Evolutionary conservation across 306 rosid genomes (phyloP).

Genomic region (Acacia confusa): DNA sequence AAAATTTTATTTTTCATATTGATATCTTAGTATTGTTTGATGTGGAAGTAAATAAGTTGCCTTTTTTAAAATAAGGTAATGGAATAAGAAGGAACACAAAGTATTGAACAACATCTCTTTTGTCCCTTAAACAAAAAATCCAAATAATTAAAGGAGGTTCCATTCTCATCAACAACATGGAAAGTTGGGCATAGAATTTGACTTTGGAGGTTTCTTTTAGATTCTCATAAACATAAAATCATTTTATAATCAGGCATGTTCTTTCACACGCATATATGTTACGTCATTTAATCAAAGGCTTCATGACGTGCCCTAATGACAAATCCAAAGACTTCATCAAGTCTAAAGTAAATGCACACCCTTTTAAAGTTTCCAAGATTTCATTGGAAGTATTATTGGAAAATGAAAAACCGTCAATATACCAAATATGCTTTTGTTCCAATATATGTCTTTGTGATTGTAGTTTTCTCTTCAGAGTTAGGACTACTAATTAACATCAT

Average conservation of each 20-base stretch:
- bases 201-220: background rate
- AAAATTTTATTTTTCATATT: no score
- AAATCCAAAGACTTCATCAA: background rate
- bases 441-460: no score
- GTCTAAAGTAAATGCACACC: no score
- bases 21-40: no score
- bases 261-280: background rate
- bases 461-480: no score
- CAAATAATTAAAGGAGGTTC: background rate
- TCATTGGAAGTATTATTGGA: no score
- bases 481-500: no score
- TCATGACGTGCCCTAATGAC: background rate
- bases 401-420: no score
- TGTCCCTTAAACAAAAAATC: background rate
- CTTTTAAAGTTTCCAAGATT: background rate
- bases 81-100: no score
- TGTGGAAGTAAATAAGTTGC: no score
- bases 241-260: background rate
- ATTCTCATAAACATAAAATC: background rate
- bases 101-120: background rate
- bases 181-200: background rate
- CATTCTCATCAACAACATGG: background rate
- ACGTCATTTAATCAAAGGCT: background rate
- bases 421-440: no score
- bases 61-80: no score